phyloP scores from a whole-genome alignment of 192 early-diverging fungal species.

The Rhizophlyctis rosea region DNA sequence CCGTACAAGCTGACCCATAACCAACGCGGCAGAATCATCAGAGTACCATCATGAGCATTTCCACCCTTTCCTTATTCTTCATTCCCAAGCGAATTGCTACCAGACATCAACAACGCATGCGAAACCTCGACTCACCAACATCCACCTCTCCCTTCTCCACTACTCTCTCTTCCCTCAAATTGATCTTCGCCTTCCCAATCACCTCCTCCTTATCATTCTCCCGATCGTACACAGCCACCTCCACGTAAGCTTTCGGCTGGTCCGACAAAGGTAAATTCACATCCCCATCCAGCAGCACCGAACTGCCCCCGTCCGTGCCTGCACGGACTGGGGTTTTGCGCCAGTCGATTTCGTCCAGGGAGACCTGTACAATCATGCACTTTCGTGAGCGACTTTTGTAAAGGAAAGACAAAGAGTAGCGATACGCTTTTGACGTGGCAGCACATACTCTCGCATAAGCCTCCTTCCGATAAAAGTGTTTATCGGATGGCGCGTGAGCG shows the following conservation, averaged over 20 bases:
- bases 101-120: too few species aligned
- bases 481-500: conserved; percentile 14
- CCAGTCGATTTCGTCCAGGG: conserved; percentile 29
- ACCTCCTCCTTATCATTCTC: conserved; percentile 27
- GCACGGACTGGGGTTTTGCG: conserved; percentile 24
- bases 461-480: conserved; percentile 14
- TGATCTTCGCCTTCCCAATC: conserved; percentile 16
- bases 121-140: background rate
- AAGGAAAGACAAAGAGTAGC: background rate
- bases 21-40: too few species aligned
- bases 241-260: conserved; percentile 20
- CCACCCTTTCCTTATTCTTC: too few species aligned
- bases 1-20: too few species aligned
- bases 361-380: background rate
- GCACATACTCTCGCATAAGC: conserved; percentile 4
- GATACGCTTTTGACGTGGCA: too few species aligned
- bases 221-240: conserved; percentile 19
- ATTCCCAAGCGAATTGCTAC: too few species aligned
- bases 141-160: conserved; percentile 8
- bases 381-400: background rate
- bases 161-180: conserved; percentile 8
- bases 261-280: conserved; percentile 12
- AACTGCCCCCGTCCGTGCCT: background rate
- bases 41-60: too few species aligned
- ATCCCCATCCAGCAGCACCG: background rate